Conservation (phyloP, 2,329 filamentous ascomycete species). For the Tolypocladium guangdongense region DNA sequence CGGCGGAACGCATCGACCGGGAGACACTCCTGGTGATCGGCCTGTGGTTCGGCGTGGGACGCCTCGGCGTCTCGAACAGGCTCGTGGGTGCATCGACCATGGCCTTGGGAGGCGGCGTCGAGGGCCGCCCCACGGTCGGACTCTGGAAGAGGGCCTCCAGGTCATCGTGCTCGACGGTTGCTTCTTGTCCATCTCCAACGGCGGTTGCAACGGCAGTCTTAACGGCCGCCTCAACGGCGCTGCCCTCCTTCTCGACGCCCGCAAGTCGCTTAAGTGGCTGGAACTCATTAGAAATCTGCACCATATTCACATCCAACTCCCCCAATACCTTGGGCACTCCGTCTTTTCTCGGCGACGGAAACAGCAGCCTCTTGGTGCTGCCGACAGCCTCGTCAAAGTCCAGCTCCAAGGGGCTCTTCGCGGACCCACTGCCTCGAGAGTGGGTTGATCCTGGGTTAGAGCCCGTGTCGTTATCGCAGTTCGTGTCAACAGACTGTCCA, state of each 20-base stretch:
- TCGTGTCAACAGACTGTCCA: not conserved
- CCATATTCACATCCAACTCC: conserved; percentile 43
- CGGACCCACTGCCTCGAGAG: conserved; percentile 44
- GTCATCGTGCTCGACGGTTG: conserved; percentile 34
- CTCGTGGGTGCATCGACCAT: conserved; percentile 27
- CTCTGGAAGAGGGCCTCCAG: conserved; percentile 58
- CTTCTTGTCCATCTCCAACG: conserved; percentile 11
- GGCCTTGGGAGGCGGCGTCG: conserved; percentile 38
- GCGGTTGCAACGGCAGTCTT: not conserved
- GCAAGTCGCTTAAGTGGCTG: conserved; percentile 20
- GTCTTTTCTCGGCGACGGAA: conserved; percentile 63
- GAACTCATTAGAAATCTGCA: conserved; percentile 30
- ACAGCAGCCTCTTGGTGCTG: conserved; percentile 58
- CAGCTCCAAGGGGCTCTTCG: conserved; percentile 44
- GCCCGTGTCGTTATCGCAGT: conserved; percentile 4
- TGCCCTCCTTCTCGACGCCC: conserved; percentile 32
- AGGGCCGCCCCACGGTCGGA: conserved; percentile 32
- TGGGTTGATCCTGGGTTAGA: conserved; percentile 34
- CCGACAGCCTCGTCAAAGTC: conserved; percentile 38
- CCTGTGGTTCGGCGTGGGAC: conserved; percentile 49
- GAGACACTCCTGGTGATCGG: conserved; percentile 52
- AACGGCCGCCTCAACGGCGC: not conserved
- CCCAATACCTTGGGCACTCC: conserved; percentile 50
- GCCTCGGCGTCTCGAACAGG: conserved; percentile 51
- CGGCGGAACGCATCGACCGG: conserved; percentile 40